Evolutionary conservation across 1,284 basidiomycete genomes (phyloP), one percentile per base, ranked within the genome.

Genomic region (Malassezia equina): DNA sequence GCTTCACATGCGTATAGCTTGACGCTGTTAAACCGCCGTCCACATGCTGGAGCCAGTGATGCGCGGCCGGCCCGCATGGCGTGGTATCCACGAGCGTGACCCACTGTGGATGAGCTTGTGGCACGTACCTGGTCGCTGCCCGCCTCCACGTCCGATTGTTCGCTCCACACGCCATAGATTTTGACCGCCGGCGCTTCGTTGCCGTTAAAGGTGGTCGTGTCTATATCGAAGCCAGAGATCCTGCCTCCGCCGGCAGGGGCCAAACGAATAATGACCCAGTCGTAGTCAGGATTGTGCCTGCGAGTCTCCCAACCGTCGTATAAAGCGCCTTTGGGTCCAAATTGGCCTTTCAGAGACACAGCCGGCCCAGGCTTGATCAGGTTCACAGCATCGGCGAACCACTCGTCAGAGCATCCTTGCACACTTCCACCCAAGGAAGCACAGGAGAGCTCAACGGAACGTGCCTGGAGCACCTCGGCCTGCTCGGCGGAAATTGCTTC

Each of bases 251-350:
- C 67, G 0, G 71, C 79, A 0, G 87, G 84, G 1, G 90, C 93
- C 3, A 98, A 81, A 67, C 85, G 83, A 69, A 98, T 83, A 71
- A 95, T 90, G 53, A 70, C 90, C 93, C 94, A 96, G 75, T 98
- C 94, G 71, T 84, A 83, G 3, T 80, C 73, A 0, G 85, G 83
- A 75, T 94, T 95, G 76, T 98, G 93, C 61, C 93, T 78, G 33
- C 90, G 79, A 17, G 81, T 83, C 76, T 98, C 93, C 93, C 93
- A 98, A 48, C 91, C 93, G 66, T 86, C 89, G 75, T 83, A 98
- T 32, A 96, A 77, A 0, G 93, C 93, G 24, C 93, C 93, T 46
- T 91, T 93, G 1, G 90, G 88, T 1, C 93, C 93, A 67, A 93
- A 98, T 64, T 90, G 87, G 12, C 94, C 93, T 54, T 76, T 90